These are phyloP conservation scores for Phytophthora fragariae DNA, from an alignment of 352 stramenopile genomes.

Conservation along the genomic window DNA sequence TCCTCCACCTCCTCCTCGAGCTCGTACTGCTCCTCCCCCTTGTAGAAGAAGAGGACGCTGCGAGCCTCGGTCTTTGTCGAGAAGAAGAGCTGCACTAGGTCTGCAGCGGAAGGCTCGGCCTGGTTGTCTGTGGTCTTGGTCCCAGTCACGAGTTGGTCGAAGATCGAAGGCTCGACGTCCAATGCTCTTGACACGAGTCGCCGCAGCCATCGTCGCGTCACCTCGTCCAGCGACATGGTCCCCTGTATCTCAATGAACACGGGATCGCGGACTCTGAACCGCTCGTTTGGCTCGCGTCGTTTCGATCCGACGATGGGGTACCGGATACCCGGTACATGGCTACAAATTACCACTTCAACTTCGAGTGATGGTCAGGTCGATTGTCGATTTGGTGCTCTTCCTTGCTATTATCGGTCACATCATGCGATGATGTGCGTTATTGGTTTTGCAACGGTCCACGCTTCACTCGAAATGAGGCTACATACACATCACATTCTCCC, in stretches of 20 bases:
- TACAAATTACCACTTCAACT: conserved; percentile 17
- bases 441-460: conserved; percentile 36
- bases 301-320: conserved; percentile 27
- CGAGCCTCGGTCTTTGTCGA: conserved; percentile 58
- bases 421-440: not conserved
- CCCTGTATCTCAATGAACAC: not conserved
- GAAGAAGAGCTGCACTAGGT: conserved; percentile 71
- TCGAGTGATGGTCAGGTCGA: not conserved
- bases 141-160: conserved; percentile 62
- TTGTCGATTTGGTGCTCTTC: not conserved
- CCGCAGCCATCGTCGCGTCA: conserved; percentile 61
- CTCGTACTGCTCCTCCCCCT: conserved; percentile 69
- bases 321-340: conserved; percentile 24
- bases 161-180: conserved; percentile 60
- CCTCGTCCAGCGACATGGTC: conserved; percentile 57
- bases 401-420: not conserved
- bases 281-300: conserved; percentile 28
- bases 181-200: conserved; percentile 69
- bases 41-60: conserved; percentile 83
- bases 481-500: not conserved
- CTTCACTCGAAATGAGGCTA: conserved; percentile 13
- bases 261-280: not conserved
- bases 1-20: conserved; percentile 86
- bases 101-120: conserved; percentile 38
- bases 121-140: conserved; percentile 47